Percentiles rank a stretch among this genome's conserved stretches.
Conservation (phyloP, 2,329 filamentous ascomycete species). For the Sarocladium oryzae region DNA sequence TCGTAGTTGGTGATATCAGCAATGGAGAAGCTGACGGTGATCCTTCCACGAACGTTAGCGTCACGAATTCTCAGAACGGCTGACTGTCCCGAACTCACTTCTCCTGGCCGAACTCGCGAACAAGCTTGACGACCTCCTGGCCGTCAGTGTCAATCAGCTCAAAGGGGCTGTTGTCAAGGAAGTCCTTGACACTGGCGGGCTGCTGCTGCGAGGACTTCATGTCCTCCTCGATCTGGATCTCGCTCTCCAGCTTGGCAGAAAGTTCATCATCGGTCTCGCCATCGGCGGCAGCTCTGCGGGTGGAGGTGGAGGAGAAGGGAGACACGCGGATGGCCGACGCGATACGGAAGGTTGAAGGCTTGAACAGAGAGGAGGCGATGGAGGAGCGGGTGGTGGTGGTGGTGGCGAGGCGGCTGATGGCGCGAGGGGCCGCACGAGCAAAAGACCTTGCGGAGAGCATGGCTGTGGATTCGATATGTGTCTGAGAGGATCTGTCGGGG, state of each 20-base stretch:
- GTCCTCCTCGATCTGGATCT: slow-evolving; percentile 78
- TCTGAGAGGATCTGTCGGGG: background rate
- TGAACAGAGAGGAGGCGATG: slow-evolving; percentile 26
- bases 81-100: slow-evolving; percentile 51
- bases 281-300: slow-evolving; percentile 33
- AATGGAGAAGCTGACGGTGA: slow-evolving; percentile 38
- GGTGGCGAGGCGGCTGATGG: slow-evolving; percentile 50
- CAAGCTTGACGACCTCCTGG: slow-evolving; percentile 80
- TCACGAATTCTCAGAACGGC: background rate
- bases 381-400: slow-evolving; percentile 41
- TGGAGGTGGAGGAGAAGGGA: slow-evolving; percentile 36
- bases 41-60: slow-evolving; percentile 21
- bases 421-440: slow-evolving; percentile 61
- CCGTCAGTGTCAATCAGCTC: slow-evolving; percentile 76
- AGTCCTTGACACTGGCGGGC: slow-evolving; percentile 76
- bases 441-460: slow-evolving; percentile 67
- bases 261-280: slow-evolving; percentile 69
- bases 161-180: slow-evolving; percentile 79
- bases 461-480: background rate
- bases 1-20: slow-evolving; percentile 34
- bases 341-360: slow-evolving; percentile 15
- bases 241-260: slow-evolving; percentile 75
- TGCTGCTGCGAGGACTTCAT: slow-evolving; percentile 67
- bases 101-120: slow-evolving; percentile 79
- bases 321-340: slow-evolving; percentile 40